phyloP scores from a whole-genome alignment of 257 asterid species.

The Datura wrightii region DNA sequence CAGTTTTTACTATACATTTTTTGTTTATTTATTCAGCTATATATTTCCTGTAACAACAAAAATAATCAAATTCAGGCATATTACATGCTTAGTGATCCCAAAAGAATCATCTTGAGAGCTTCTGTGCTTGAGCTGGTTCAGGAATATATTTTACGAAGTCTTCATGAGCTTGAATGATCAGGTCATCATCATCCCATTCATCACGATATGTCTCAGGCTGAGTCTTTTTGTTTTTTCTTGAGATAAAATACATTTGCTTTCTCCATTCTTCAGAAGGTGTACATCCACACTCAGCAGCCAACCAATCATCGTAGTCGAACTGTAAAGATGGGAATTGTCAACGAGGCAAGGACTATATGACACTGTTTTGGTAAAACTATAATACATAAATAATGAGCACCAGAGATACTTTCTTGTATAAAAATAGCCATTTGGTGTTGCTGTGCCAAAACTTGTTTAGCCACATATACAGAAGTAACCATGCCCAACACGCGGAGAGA shows the following conservation, averaged over 20 bases:
- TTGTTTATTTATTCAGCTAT: neutral
- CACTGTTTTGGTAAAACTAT: neutral
- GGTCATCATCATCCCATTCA: constrained; percentile 77
- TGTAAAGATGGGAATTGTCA: constrained; percentile 34
- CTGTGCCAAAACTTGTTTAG: neutral
- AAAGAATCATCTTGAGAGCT: neutral
- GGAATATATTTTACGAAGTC: constrained; percentile 56
- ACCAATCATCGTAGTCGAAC: constrained; percentile 89
- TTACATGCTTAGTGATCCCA: neutral
- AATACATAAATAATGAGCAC: neutral
- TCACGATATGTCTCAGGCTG: constrained; percentile 77
- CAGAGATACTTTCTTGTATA: neutral
- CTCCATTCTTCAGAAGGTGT: constrained; percentile 78
- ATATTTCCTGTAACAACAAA: neutral
- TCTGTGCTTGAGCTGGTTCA: neutral
- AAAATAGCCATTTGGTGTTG: neutral
- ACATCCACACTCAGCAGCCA: constrained; percentile 67
- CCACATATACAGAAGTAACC: neutral
- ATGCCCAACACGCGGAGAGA: neutral
- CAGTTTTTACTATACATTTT: neutral
- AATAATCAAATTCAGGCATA: neutral
- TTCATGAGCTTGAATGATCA: constrained; percentile 57
- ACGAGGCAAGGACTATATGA: neutral
- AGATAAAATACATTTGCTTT: constrained; percentile 65
- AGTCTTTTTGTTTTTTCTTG: constrained; percentile 57